Evolutionary conservation across 2,329 filamentous ascomycete genomes (phyloP).

Genomic region (Diaporthe capsici): DNA sequence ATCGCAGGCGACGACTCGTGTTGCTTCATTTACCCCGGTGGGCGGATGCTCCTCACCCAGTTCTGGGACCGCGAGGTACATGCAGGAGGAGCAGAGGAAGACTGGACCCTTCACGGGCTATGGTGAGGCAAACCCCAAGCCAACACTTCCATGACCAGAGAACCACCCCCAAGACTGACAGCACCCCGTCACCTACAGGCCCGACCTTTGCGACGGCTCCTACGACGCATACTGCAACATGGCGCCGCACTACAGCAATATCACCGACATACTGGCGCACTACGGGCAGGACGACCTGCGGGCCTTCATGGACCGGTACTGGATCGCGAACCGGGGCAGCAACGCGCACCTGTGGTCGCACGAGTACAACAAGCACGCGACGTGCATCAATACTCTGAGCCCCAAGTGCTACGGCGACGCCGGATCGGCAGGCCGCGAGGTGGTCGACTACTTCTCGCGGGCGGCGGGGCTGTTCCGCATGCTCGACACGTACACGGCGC

Average conservation of each 20-base stretch:
- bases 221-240: slow-evolving; percentile 60
- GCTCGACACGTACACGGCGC: slow-evolving; percentile 59
- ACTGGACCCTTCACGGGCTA: slow-evolving; percentile 61
- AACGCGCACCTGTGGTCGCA: slow-evolving; percentile 73
- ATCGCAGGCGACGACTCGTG: slow-evolving; percentile 54
- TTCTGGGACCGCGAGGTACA: slow-evolving; percentile 60
- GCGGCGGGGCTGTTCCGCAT: slow-evolving; percentile 57
- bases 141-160: background rate
- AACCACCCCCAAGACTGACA: background rate
- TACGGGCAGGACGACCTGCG: slow-evolving; percentile 57
- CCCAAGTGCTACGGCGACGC: slow-evolving; percentile 74
- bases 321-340: slow-evolving; percentile 56
- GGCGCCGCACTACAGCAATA: slow-evolving; percentile 58
- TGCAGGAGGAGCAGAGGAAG: slow-evolving; percentile 56
- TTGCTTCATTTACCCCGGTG: slow-evolving; percentile 59
- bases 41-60: slow-evolving; percentile 58
- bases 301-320: slow-evolving; percentile 59
- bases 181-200: slow-evolving; percentile 48
- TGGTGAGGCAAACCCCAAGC: slow-evolving; percentile 51
- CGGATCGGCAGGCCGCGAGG: slow-evolving; percentile 53
- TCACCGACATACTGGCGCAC: slow-evolving; percentile 56
- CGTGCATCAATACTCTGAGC: slow-evolving; percentile 78
- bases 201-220: slow-evolving; percentile 60
- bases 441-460: slow-evolving; percentile 61
- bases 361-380: slow-evolving; percentile 81